Percentiles rank a stretch among this genome's conserved stretches.
These are phyloP conservation scores for Jaltomata sinuosa DNA, from an alignment of 257 asterid species.

Conservation along the genomic window DNA sequence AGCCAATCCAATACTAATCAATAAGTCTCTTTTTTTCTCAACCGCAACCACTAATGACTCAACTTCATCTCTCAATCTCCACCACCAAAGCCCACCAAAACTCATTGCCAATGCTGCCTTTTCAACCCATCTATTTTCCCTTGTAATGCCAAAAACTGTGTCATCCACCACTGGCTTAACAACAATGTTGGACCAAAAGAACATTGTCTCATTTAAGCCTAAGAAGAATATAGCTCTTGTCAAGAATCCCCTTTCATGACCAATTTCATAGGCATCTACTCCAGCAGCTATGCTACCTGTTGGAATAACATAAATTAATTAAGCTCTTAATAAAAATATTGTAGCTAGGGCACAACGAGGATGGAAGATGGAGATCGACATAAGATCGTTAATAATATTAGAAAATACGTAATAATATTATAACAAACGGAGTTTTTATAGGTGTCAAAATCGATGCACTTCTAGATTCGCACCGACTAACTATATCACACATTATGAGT, in stretches of 20 bases:
- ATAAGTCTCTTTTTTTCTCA: constrained; percentile 40
- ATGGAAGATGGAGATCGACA: not conserved
- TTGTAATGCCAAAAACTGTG: constrained; percentile 34
- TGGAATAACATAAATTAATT: not conserved
- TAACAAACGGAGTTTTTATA: not conserved
- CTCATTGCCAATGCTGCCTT: constrained; percentile 43
- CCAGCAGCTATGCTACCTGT: constrained; percentile 47
- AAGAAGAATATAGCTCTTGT: constrained; percentile 42
- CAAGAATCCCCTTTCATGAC: constrained; percentile 13
- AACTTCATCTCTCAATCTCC: constrained; percentile 76
- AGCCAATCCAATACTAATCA: constrained; percentile 35
- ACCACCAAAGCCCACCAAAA: constrained; percentile 76
- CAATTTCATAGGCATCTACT: constrained; percentile 37
- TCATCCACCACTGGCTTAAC: constrained; percentile 80
- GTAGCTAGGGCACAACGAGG: not conserved
- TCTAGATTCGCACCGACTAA: not conserved
- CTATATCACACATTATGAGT: not conserved
- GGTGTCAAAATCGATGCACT: not conserved
- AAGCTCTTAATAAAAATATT: not conserved
- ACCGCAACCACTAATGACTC: constrained; percentile 58
- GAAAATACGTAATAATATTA: not conserved
- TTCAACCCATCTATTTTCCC: constrained; percentile 43
- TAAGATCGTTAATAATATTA: too few relatives aligned
- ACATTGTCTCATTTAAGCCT: constrained; percentile 63
- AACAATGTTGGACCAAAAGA: constrained; percentile 46